phyloP scores from a whole-genome alignment of 306 rosid genomes.

The Geum urbanum region DNA sequence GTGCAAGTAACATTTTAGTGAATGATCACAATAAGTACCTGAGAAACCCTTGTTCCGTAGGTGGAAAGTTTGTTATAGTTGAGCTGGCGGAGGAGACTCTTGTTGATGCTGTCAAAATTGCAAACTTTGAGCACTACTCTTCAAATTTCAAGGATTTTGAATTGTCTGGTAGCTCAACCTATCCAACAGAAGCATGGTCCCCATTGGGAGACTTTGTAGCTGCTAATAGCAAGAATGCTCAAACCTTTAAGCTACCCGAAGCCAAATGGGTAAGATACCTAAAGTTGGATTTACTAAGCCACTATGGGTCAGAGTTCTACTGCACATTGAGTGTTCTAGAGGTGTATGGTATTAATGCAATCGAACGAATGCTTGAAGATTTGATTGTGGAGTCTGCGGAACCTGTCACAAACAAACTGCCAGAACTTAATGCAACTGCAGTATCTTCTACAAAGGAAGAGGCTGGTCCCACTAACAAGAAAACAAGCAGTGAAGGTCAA shows the following conservation, averaged over 20 bases:
- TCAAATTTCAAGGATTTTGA: slow-evolving; percentile 79
- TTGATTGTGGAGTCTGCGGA: slow-evolving; percentile 60
- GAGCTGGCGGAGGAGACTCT: slow-evolving; percentile 85
- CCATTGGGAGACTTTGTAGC: slow-evolving; percentile 59
- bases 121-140: slow-evolving; percentile 88
- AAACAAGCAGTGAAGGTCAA: slow-evolving; percentile 32
- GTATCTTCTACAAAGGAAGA: slow-evolving; percentile 46
- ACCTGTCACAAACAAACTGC: slow-evolving; percentile 35
- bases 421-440: slow-evolving; percentile 50
- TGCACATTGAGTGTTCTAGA: slow-evolving; percentile 82
- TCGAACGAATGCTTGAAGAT: slow-evolving; percentile 91
- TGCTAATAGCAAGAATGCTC: slow-evolving; percentile 75
- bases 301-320: slow-evolving; percentile 88
- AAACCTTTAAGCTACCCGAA: slow-evolving; percentile 57
- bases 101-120: slow-evolving; percentile 71
- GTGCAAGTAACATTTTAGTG: slow-evolving; percentile 67
- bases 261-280: slow-evolving; percentile 83
- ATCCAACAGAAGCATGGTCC: slow-evolving; percentile 67
- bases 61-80: slow-evolving; percentile 63
- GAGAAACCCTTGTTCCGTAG: slow-evolving; percentile 83
- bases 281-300: slow-evolving; percentile 61
- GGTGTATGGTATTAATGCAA: slow-evolving; percentile 79
- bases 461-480: slow-evolving; percentile 40
- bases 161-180: slow-evolving; percentile 63
- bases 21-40: slow-evolving; percentile 82